Evolutionary conservation across 2,329 filamentous ascomycete genomes (phyloP), one percentile per base, ranked within the genome.

Genomic region (Fusarium cyanostomum): DNA sequence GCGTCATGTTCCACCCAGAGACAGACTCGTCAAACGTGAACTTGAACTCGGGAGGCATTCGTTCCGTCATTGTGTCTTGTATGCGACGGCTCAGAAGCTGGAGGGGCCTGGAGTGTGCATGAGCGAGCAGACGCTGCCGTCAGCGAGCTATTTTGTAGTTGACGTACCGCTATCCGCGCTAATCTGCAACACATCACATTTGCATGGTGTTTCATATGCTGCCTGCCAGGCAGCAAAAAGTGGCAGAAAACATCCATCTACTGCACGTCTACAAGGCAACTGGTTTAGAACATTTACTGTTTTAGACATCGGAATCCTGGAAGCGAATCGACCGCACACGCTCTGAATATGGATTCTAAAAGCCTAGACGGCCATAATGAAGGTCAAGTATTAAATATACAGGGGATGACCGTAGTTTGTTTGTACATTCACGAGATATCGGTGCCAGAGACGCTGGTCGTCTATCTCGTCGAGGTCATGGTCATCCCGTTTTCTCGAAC

Each of bases 11-110:
- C 54, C 64, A 73, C 26, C 63, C 63, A 5, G 62, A 56, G 21
- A 71, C 59, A 4, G 62, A 63, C 4, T 59, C 59, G 24, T 69
- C 67, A 26, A 71, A 72, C 8, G 71, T 63, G 38, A 73, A 64
- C 8, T 53, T 54, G 7, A 69, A 59, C 11, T 62, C 42, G 15
- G 56, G 43, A 1, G 35, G 44, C 16, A 21, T 12, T 12, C 35
- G 28, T 13, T 41, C 42, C 8, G 48, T 28, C 65, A 66, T 70
- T 43, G 35, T 49, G 26, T 49, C 27, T 8, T 31, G 5, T 3
- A n/a, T 9, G 31, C 31, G 21, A 24, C 15, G 15, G n/a, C 2
- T 28, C 26, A 49, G 30, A 39, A 37, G 27, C 34, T 33, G 28
- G 18, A 30, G 15, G 37, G 13, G 8, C 13, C 21, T 27, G 24